Percentiles rank a stretch among this genome's conserved stretches.
Conservation (phyloP, 208 protist genomes). For the Trichomonas tenax region DNA sequence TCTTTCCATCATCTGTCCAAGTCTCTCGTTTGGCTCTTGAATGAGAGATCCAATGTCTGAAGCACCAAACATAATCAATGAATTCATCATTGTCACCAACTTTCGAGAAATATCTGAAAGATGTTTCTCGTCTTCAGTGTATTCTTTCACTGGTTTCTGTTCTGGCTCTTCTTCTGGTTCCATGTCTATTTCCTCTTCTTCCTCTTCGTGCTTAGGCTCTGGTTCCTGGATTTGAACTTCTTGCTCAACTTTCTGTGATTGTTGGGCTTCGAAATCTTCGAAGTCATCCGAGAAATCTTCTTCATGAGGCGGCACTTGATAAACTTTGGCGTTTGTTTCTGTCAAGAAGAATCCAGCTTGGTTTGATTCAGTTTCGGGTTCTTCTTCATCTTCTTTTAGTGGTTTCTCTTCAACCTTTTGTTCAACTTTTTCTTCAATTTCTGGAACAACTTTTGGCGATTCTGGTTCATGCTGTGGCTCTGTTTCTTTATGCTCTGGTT, state of each 20-base stretch:
- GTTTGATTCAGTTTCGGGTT: not conserved
- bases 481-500: not conserved
- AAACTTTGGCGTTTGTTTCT: not conserved
- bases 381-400: not conserved
- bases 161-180: not conserved
- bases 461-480: not conserved
- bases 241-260: not conserved
- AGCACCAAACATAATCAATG: not conserved
- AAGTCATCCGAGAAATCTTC: not conserved
- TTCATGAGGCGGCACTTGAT: not conserved
- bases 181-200: not conserved
- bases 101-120: not conserved
- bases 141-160: not conserved
- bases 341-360: not conserved
- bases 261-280: not conserved
- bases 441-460: not conserved
- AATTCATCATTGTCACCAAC: not conserved
- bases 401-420: not conserved
- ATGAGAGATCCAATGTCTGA: not conserved
- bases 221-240: not conserved
- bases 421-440: not conserved
- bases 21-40: not conserved
- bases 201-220: not conserved
- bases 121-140: not conserved
- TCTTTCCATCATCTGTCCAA: not conserved